A percentile compares a stretch with the other conserved stretches of the same genome.
phyloP scores from a whole-genome alignment of 2,329 filamentous ascomycete species.

The Coniosporium tulheliwenetii region DNA sequence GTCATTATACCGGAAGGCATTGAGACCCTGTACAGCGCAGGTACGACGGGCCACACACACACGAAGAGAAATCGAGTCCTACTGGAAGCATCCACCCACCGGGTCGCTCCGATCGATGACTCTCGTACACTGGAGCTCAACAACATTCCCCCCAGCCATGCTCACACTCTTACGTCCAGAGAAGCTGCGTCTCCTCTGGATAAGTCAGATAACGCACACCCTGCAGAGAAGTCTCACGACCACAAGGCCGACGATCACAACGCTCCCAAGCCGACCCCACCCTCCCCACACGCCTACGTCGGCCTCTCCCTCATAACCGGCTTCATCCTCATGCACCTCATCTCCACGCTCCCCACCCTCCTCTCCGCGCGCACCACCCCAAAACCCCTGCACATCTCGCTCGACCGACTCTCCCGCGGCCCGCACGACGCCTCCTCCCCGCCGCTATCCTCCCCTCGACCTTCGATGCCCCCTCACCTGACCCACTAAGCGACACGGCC shows the following conservation, averaged over 20 bases:
- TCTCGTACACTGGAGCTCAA: too few species aligned
- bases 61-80: not conserved
- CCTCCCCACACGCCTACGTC: slow-evolving; percentile 53
- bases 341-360: slow-evolving; percentile 62
- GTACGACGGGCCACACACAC: slow-evolving; percentile 2
- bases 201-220: not conserved
- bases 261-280: not conserved
- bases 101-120: not conserved
- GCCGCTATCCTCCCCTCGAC: slow-evolving; percentile 9
- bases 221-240: slow-evolving; percentile 1
- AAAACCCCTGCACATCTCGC: slow-evolving; percentile 68
- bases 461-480: slow-evolving; percentile 12
- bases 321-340: slow-evolving; percentile 92
- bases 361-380: slow-evolving; percentile 36
- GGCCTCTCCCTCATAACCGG: slow-evolving; percentile 75
- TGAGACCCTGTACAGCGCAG: slow-evolving; percentile 63
- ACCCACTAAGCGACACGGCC: slow-evolving; percentile 21
- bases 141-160: slow-evolving; percentile 1
- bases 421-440: slow-evolving; percentile 23
- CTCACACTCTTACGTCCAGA: not conserved
- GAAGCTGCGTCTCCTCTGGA: not conserved
- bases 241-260: slow-evolving; percentile 2
- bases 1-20: slow-evolving; percentile 97
- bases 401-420: slow-evolving; percentile 58
- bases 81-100: slow-evolving; percentile 2